Conservation (phyloP, 768 basidiomycete genomes). For the Lyophyllum shimeji region DNA sequence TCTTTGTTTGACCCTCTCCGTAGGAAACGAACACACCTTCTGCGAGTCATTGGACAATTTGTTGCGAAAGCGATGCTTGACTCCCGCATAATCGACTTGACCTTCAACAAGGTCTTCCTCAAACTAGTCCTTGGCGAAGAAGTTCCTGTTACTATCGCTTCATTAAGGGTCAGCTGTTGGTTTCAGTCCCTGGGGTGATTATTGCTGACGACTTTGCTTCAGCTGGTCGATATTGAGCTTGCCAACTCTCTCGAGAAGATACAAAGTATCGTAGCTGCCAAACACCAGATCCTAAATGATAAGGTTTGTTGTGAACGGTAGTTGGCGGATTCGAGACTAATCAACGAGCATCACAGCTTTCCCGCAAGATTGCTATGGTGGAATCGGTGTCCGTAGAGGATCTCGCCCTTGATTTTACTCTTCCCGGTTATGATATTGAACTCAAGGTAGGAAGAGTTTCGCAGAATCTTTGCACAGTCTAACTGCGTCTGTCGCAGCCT, state of each 20-base stretch:
- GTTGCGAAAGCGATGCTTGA: slow-evolving; percentile 96
- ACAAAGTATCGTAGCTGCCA: slow-evolving; percentile 59
- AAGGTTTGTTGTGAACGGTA: slow-evolving; percentile 41
- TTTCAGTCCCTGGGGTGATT: neutral
- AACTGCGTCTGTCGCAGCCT: slow-evolving; percentile 42
- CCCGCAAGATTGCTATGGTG: slow-evolving; percentile 55
- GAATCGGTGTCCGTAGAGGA: slow-evolving; percentile 77
- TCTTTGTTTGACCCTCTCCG: neutral
- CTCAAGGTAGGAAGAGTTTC: slow-evolving; percentile 58
- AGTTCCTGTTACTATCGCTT: slow-evolving; percentile 79
- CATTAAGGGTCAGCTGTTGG: slow-evolving; percentile 60
- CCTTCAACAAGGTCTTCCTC: slow-evolving; percentile 94
- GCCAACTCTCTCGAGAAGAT: slow-evolving; percentile 85
- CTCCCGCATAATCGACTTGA: slow-evolving; percentile 94
- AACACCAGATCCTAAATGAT: slow-evolving; percentile 42
- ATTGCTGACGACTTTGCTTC: slow-evolving; percentile 8
- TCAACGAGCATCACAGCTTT: slow-evolving; percentile 36
- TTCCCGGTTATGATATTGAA: slow-evolving; percentile 95
- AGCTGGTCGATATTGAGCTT: slow-evolving; percentile 84
- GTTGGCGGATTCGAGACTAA: neutral
- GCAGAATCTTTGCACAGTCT: neutral
- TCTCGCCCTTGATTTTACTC: slow-evolving; percentile 91
- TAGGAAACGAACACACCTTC: slow-evolving; percentile 84
- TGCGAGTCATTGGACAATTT: slow-evolving; percentile 92
- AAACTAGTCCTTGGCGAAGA: slow-evolving; percentile 87